Evolutionary conservation across 1,139 yeast species (phyloP).

Genomic region (Protomyces lactucae-debilis): DNA sequence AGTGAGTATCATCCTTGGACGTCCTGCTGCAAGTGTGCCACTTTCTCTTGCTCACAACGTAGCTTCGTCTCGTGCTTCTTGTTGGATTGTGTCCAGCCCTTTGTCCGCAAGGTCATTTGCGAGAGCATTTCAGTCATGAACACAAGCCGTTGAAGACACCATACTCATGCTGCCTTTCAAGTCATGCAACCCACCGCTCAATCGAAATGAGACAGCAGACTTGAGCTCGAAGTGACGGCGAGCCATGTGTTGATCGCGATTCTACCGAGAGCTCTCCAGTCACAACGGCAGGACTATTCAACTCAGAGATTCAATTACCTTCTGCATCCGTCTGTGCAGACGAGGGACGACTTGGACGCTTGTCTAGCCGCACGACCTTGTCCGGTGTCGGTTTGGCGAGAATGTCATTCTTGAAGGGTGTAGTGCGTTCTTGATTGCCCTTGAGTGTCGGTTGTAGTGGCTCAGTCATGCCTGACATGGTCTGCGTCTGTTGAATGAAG

Average conservation of each 20-base stretch:
- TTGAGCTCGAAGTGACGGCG: not conserved
- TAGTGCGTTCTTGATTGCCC: not conserved
- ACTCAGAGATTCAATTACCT: not conserved
- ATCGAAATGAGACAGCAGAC: not conserved
- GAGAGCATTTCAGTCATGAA: slow-evolving; percentile 4
- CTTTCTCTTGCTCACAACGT: not conserved
- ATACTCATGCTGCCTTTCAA: slow-evolving; percentile 10
- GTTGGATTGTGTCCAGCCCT: not conserved
- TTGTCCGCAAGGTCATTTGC: slow-evolving; percentile 2
- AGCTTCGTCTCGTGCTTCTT: not conserved
- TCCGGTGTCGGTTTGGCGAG: not conserved
- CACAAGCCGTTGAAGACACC: not conserved
- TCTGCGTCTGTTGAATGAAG: too few relatives aligned
- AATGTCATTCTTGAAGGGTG: not conserved
- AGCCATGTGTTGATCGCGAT: not conserved
- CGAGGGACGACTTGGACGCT: not conserved
- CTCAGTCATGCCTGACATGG: not conserved
- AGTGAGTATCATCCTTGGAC: not conserved
- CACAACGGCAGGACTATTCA: not conserved
- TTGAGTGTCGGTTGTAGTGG: not conserved
- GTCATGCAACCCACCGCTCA: slow-evolving; percentile 9
- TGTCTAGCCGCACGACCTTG: not conserved
- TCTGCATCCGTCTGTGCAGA: not conserved
- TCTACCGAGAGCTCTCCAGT: not conserved
- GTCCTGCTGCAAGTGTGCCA: not conserved